These are phyloP conservation scores for Plectranthus barbatus DNA, from an alignment of 257 asterid species.

Conservation along the genomic window DNA sequence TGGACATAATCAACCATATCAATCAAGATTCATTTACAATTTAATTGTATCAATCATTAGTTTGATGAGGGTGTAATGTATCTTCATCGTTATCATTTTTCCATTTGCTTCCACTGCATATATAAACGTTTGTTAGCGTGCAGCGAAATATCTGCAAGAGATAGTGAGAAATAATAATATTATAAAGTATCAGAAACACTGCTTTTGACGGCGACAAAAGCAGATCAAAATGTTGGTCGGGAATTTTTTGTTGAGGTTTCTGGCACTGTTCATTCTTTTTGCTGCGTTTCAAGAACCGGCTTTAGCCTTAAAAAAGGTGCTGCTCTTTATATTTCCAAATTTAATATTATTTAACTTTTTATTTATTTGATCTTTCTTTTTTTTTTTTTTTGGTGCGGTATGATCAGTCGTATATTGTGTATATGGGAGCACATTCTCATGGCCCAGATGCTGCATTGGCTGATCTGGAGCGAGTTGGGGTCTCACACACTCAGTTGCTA, in stretches of 20 bases:
- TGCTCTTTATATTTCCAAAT: background rate
- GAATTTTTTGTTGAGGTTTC: constrained; percentile 18
- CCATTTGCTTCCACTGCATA: no score
- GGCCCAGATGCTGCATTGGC: constrained; percentile 33
- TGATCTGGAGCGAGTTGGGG: constrained; percentile 32
- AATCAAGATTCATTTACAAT: no score
- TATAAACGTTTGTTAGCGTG: no score
- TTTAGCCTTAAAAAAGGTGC: constrained; percentile 50
- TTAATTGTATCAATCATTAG: no score
- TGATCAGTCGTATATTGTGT: constrained; percentile 53
- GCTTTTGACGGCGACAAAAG: constrained; percentile 6
- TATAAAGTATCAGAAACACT: background rate
- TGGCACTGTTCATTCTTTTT: constrained; percentile 25
- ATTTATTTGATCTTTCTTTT: no score
- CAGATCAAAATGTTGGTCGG: constrained; percentile 15
- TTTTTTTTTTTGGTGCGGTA: background rate
- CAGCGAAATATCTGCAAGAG: no score
- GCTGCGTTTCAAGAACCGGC: constrained; percentile 32
- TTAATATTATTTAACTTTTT: background rate
- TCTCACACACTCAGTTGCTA: constrained; percentile 51
- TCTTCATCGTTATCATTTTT: no score
- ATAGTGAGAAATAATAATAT: no score
- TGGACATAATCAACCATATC: no score
- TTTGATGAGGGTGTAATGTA: no score
- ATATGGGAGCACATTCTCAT: constrained; percentile 78